Percentiles rank a stretch among this genome's conserved stretches.
Conservation (phyloP, 2,329 filamentous ascomycete genomes). For the Penicillium sp. region DNA sequence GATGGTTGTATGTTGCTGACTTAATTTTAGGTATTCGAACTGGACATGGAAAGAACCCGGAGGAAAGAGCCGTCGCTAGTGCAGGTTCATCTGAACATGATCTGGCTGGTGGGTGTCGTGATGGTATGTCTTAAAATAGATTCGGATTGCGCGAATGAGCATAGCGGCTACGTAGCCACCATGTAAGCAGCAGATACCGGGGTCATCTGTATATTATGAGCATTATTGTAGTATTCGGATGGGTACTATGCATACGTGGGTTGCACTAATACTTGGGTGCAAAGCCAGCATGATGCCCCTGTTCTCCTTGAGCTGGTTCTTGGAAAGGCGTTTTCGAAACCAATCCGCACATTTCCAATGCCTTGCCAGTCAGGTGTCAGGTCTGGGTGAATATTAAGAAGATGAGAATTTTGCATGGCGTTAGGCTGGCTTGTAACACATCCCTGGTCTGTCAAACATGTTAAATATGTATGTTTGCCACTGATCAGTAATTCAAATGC, state of each 20-base stretch:
- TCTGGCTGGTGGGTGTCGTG: neutral
- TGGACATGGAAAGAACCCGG: neutral
- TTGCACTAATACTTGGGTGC: neutral
- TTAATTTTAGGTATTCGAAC: neutral
- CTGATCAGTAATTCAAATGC: too few relatives aligned
- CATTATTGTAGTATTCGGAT: neutral
- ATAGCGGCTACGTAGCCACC: neutral
- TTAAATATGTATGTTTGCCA: too few relatives aligned
- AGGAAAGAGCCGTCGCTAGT: neutral
- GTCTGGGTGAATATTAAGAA: neutral
- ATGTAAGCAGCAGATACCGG: neutral
- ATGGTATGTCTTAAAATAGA: neutral
- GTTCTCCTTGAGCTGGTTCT: neutral
- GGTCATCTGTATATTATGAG: neutral
- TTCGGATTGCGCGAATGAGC: neutral
- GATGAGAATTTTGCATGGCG: neutral
- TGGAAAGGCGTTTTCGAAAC: neutral
- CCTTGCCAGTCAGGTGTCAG: neutral
- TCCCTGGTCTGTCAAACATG: neutral
- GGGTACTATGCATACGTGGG: neutral
- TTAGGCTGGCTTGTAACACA: neutral
- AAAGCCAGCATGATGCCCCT: neutral
- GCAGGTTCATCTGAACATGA: neutral
- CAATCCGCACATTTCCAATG: neutral
- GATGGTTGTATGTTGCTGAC: neutral